Evolutionary conservation across 2,329 filamentous ascomycete genomes (phyloP).

Genomic region (Elsinoe necatrix): DNA sequence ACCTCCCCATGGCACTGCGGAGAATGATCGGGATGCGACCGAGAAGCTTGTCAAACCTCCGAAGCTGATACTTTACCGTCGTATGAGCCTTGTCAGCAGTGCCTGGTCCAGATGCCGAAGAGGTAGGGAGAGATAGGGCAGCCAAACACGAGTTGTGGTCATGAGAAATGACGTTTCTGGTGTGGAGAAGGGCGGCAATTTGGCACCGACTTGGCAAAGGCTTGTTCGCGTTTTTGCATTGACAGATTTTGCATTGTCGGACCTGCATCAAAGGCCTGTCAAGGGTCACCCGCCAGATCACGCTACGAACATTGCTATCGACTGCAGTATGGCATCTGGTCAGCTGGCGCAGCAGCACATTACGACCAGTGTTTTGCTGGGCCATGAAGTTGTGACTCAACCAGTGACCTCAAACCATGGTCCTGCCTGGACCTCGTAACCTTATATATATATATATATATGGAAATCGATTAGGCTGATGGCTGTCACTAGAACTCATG

Average conservation of each 20-base stretch:
- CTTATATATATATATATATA: neutral
- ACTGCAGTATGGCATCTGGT: too few relatives aligned
- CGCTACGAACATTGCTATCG: too few relatives aligned
- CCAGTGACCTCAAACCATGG: neutral
- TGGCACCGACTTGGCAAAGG: slow-evolving; percentile 13
- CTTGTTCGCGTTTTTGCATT: neutral
- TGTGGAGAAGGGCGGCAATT: slow-evolving; percentile 5
- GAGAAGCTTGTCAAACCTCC: neutral
- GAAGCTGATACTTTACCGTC: neutral
- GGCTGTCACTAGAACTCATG: too few relatives aligned
- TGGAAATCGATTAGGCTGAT: too few relatives aligned
- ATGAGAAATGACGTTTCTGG: neutral
- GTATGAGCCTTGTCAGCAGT: neutral
- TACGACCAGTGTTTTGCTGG: too few relatives aligned
- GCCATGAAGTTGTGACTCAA: too few relatives aligned
- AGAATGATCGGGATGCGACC: neutral
- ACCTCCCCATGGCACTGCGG: neutral
- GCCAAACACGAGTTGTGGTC: neutral
- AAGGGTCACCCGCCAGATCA: too few relatives aligned
- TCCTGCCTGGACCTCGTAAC: neutral
- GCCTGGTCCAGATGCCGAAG: neutral
- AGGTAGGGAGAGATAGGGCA: neutral
- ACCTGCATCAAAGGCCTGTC: neutral
- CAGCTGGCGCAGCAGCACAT: too few relatives aligned
- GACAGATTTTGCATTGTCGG: neutral